Base-by-base conservation (phyloP, 1,284 basidiomycete species). In the Chiua sp. region DNA sequence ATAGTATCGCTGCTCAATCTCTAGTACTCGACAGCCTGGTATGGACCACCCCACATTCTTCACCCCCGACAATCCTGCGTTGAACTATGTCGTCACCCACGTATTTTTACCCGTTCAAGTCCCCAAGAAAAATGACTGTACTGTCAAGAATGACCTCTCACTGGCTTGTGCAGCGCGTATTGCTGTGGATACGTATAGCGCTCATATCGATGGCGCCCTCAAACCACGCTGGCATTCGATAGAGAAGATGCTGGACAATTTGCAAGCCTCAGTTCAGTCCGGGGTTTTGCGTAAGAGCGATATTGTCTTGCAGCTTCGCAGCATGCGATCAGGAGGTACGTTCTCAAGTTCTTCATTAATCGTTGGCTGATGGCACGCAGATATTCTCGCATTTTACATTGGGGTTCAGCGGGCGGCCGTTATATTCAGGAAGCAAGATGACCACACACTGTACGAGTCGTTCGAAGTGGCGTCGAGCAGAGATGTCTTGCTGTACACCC, bases 381-480 rank as follows among this genome's bases (percentile, higher is more conserved):
- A 63, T 54, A 44, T 69, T 13, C 49, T 73, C 5, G 63, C 63
- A 18, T 63, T 74, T 35, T 55, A 33, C 22, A 37, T 51, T 13
- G 7, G 50, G 16, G 3, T 33, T 7, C 50, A 51, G 32, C 32
- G n/a, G 64, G 74, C 76, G 3, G 74, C 60, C 10, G 55, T 77
- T 12, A 63, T 78, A 12, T 52, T 77, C 23, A 67, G 72, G 15
- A 71, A 64, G 39, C 42, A 51, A 7, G 18, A 39, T 1, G 37
- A 61, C 4, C 18, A 50, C 8, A 62, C 65, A 7, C 61, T 63
- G 4, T 72, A 73, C 49, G 75, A 76, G 57, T 59, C 63, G n/a
- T 77, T 78, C 51, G 72, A 77, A 57, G 68, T 69, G 16, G 66
- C 68, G 13, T 61, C 72, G 1, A 46, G 50, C 2, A 58, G 59